A percentile compares a stretch with the other conserved stretches of the same genome.
phyloP scores from a whole-genome alignment of 2,329 filamentous ascomycete species.

The Colletotrichum tanaceti region DNA sequence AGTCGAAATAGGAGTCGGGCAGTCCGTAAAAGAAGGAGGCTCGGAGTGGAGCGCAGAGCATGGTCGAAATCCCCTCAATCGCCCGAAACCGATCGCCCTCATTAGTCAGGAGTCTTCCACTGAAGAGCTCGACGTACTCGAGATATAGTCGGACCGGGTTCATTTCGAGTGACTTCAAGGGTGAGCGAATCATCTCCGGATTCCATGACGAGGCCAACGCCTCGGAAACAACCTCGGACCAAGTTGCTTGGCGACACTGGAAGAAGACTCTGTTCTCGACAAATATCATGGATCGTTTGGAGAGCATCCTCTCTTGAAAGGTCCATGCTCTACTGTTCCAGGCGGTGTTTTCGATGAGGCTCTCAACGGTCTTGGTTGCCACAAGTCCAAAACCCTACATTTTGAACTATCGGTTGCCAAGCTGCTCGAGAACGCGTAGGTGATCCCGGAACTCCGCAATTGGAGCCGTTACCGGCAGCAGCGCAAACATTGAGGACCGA shows the following conservation, averaged over 20 bases:
- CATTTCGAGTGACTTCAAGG: neutral
- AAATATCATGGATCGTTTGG: no score
- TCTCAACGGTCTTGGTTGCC: neutral
- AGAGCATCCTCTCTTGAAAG: no score
- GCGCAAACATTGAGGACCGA: neutral
- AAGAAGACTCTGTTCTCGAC: no score
- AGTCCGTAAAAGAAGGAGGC: neutral
- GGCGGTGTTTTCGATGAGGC: no score
- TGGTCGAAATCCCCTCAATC: neutral
- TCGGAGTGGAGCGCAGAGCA: neutral
- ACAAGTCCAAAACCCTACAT: neutral
- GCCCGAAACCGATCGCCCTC: neutral
- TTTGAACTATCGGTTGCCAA: neutral
- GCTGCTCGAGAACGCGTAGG: neutral
- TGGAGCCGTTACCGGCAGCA: neutral
- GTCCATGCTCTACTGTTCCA: no score
- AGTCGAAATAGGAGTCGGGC: constrained; percentile 6
- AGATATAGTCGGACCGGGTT: neutral
- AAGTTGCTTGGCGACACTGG: no score
- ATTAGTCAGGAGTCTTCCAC: neutral
- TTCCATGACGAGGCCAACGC: neutral
- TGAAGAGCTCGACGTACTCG: constrained; percentile 3
- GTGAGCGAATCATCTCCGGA: neutral
- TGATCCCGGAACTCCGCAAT: neutral
- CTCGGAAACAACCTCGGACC: no score